Evolutionary conservation across 176 grass and related monocot species (phyloP), one percentile per base, ranked within the genome.

Genomic region (Aechmea fasciata): DNA sequence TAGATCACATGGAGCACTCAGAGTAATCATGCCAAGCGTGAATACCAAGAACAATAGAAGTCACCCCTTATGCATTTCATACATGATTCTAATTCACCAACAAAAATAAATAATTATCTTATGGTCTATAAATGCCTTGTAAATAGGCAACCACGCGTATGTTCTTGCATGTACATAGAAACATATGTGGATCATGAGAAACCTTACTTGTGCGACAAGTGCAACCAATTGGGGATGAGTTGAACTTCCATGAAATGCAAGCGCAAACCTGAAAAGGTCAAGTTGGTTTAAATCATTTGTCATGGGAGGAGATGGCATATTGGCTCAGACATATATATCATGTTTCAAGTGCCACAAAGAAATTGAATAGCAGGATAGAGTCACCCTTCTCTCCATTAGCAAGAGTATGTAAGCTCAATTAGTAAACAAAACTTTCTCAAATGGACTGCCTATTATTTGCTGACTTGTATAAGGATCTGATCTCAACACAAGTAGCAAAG

Each of bases 201-300:
- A 51, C 67, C 73, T 73, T 78, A 86, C 83, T 74, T 96, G 92
- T 64, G 92, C 92, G 81, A 92, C 57, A 79, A 96, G 88, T 23
- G 92, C 92, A 65, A 96, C 88, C 47, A 96, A 83, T 66, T 81
- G 85, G 49, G 88, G 84, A 62, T 48, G 86, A 80, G 83, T 80
- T 71, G 86, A 83, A 41, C 80, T 87, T 81, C 92, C 88, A 23
- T 92, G 79, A 74, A 96, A 96, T 74, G 92, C 88, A 85, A 96
- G 81, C 18, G 92, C 88, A 92, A 92, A 87, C 86, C 92, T 96
- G 83, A 79, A 88, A 96, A 57, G 6, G 2, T 33, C 63, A 11
- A 59, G 10, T 78, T 17, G 70, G 20, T 61, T 61, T 9, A 61
- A 20, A n/a, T 18, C 17, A 61, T 18, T 19, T 61, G 22, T 14